These are phyloP conservation scores for Guyanaporus albipodus DNA, from an alignment of 768 basidiomycete genomes.

Conservation along the genomic window DNA sequence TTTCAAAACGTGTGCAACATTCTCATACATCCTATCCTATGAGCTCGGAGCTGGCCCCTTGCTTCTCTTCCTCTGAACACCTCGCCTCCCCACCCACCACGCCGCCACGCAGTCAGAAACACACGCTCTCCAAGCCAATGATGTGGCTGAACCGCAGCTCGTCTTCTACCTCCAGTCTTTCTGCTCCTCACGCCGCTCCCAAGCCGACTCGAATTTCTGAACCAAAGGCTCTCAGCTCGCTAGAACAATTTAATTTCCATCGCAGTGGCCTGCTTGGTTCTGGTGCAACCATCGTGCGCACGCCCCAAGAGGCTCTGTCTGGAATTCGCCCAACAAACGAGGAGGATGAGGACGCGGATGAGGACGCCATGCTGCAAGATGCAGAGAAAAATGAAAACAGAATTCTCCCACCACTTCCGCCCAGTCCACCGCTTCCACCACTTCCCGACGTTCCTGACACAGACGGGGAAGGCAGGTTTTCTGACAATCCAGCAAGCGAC, in stretches of 20 bases:
- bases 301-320: constrained; percentile 72
- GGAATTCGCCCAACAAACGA: constrained; percentile 13
- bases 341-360: constrained; percentile 16
- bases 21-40: constrained; percentile 7
- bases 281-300: constrained; percentile 73
- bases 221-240: constrained; percentile 34
- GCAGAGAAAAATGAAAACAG: constrained; percentile 14
- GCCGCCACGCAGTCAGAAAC: constrained; percentile 31
- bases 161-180: constrained; percentile 27
- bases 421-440: constrained; percentile 52
- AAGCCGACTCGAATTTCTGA: constrained; percentile 44
- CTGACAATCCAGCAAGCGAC: constrained; percentile 20
- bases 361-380: constrained; percentile 7
- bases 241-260: constrained; percentile 27
- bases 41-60: constrained; percentile 28
- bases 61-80: constrained; percentile 12
- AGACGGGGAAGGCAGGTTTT: background rate
- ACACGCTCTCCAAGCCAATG: constrained; percentile 40
- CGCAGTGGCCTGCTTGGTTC: constrained; percentile 56
- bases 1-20: constrained; percentile 20
- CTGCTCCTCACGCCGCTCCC: constrained; percentile 29
- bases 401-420: constrained; percentile 31
- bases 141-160: constrained; percentile 40
- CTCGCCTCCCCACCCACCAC: constrained; percentile 29
- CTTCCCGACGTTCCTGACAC: constrained; percentile 34